A percentile compares a stretch with the other conserved stretches of the same genome.
phyloP scores from a whole-genome alignment of 495 filamentous ascomycete species.

The Hapsidospora chrysogenum region DNA sequence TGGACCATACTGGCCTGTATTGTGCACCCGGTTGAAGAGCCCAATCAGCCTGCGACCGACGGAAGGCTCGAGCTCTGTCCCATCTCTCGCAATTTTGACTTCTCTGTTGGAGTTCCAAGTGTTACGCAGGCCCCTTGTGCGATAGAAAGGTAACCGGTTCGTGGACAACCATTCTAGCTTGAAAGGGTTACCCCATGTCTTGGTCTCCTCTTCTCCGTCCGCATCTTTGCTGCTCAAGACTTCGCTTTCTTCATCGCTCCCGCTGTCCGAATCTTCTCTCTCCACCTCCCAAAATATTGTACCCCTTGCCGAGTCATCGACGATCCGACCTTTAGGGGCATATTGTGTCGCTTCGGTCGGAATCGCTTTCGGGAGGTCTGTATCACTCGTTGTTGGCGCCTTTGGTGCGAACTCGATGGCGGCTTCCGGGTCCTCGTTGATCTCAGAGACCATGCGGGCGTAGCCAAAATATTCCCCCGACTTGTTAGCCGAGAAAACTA shows the following conservation, averaged over 20 bases:
- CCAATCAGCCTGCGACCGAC: constrained; percentile 63
- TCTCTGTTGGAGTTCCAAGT: constrained; percentile 92
- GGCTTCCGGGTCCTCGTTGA: constrained; percentile 56
- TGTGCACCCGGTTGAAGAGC: constrained; percentile 51
- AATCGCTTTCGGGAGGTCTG: constrained; percentile 55
- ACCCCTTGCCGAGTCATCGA: constrained; percentile 81
- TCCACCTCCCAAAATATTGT: constrained; percentile 97
- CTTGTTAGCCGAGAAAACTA: constrained; percentile 96
- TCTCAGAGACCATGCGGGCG: constrained; percentile 77
- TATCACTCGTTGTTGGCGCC: constrained; percentile 37
- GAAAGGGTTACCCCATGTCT: constrained; percentile 86
- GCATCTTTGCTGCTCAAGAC: constrained; percentile 9
- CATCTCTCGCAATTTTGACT: constrained; percentile 92
- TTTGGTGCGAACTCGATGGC: constrained; percentile 47
- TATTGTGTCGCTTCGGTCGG: constrained; percentile 63
- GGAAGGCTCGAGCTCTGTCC: constrained; percentile 78
- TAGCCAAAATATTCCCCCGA: constrained; percentile 97
- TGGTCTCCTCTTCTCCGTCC: constrained; percentile 21
- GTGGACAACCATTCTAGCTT: constrained; percentile 85
- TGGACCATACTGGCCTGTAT: constrained; percentile 8
- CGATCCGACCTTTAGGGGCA: constrained; percentile 74
- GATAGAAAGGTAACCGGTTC: constrained; percentile 73
- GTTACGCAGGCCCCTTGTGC: constrained; percentile 80
- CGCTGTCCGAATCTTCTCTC: constrained; percentile 24
- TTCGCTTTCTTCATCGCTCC: constrained; percentile 16